These are phyloP conservation scores for Sporothrix variecibatus DNA, from an alignment of 2,329 filamentous ascomycete species.

Conservation along the genomic window DNA sequence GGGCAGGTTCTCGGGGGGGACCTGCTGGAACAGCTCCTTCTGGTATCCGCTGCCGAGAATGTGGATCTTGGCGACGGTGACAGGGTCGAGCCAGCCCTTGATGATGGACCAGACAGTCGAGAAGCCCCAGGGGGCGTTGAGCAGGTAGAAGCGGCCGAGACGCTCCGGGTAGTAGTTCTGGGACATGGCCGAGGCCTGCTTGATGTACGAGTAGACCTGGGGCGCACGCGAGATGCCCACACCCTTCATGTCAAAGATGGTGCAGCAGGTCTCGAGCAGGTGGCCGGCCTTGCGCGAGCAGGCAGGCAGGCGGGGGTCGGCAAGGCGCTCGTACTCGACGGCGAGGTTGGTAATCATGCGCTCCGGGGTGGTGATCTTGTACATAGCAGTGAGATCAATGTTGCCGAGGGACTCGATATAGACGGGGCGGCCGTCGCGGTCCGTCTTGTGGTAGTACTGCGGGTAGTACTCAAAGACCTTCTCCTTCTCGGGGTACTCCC, in stretches of 20 bases:
- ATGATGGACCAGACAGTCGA: conserved; percentile 79
- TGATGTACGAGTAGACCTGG: conserved; percentile 86
- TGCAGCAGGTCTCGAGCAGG: conserved; percentile 96
- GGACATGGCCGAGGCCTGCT: conserved; percentile 81
- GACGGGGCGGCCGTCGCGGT: conserved; percentile 91
- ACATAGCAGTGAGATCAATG: conserved; percentile 85
- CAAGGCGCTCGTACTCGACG: conserved; percentile 94
- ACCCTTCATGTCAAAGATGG: conserved; percentile 96
- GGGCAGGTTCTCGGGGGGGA: conserved; percentile 88
- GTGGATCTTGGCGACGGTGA: conserved; percentile 95
- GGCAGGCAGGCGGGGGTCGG: conserved; percentile 89
- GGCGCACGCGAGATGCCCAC: conserved; percentile 80
- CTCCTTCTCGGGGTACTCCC: conserved; percentile 84
- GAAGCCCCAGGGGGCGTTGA: conserved; percentile 98
- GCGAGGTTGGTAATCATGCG: conserved; percentile 97
- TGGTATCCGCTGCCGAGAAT: conserved; percentile 81
- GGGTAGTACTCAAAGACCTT: conserved; percentile 90
- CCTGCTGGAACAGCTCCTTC: conserved; percentile 78
- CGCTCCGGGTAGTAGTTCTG: conserved; percentile 99
- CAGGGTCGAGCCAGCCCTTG: conserved; percentile 93
- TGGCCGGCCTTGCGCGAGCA: conserved; percentile 89
- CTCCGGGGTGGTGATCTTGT: conserved; percentile 87
- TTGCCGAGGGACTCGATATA: conserved; percentile 97
- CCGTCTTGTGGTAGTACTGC: conserved; percentile 98
- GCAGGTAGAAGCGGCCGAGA: conserved; percentile 91